Base-by-base conservation (phyloP, 2,329 filamentous ascomycete genomes). In the Epichloe glyceriae region DNA sequence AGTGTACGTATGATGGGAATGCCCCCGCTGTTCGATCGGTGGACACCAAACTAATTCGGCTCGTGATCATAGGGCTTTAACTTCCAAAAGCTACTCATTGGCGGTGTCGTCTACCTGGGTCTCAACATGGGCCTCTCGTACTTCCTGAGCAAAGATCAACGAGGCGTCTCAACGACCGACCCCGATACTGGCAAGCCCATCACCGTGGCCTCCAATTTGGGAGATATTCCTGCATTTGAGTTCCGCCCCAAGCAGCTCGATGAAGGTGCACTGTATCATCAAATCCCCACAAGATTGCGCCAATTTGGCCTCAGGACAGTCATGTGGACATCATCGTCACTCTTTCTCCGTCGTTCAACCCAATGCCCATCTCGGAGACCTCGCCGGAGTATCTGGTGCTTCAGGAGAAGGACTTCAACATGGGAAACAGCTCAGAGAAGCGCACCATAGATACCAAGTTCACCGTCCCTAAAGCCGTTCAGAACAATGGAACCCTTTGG, bases 401-500 rank as follows among this genome's bases (percentile, higher is more conserved):
- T 44, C 73, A 86, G 52, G 90, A 97, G 73, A 86, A 82, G 66
- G 75, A 77, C 55, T 97, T 95, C 67, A 79, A 78, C 47, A 73
- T 91, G 51, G 86, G 86, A 54, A 84, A 94, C 67, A 88, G 76
- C 63, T 84, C 81, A 52, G 89, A 97, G 61, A 83, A 78, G 62
- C 80, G 93, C 52, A 76, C 84, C 50, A 76, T 90, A 52, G 83
- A 91, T 58, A 86, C 86, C 6, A 83, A 75, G 38, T 88, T 98
- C 63, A 70, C 75, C 3, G 82, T 97, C 4, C 91, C 93, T 3
- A 73, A 75, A 54, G 75, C 80, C 41, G 89, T 95, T 0, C 90
- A 96, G 73, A 78, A 89, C 58, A 97, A 97, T 64, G 89, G 88
- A 35, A 96, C 91, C 1, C 77, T 98, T 10, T 96, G 88, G 82